These are phyloP conservation scores for Globisporangium radiosum DNA, from an alignment of 352 stramenopile species.

Conservation along the genomic window DNA sequence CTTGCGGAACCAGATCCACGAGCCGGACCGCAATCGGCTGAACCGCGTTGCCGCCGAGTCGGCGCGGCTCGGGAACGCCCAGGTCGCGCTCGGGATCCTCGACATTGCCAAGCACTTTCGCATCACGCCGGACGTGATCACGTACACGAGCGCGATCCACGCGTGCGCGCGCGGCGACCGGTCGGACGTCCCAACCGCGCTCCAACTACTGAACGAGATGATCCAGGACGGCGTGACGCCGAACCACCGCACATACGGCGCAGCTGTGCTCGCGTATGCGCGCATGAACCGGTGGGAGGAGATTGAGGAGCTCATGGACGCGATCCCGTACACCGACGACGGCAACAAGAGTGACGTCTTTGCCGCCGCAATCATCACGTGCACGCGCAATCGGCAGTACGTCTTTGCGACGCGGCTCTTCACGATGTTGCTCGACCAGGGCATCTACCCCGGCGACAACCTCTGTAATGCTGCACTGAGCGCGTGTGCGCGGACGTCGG, in stretches of 20 bases:
- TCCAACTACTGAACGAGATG: constrained; percentile 80
- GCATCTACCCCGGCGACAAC: constrained; percentile 62
- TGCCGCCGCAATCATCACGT: constrained; percentile 69
- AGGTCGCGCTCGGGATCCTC: constrained; percentile 60
- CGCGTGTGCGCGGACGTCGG: constrained; percentile 54
- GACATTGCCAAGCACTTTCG: constrained; percentile 65
- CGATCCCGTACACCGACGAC: constrained; percentile 50
- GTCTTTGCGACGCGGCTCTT: constrained; percentile 53
- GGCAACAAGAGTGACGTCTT: constrained; percentile 61
- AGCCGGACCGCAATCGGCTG: constrained; percentile 36
- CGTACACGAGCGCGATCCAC: constrained; percentile 78
- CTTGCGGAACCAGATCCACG: constrained; percentile 53
- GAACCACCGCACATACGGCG: constrained; percentile 74
- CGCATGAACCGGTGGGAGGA: constrained; percentile 63
- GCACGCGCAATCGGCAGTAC: constrained; percentile 65
- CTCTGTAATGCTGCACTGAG: constrained; percentile 65
- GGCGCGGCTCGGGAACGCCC: constrained; percentile 54
- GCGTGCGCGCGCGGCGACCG: constrained; percentile 55
- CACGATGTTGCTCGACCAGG: constrained; percentile 54
- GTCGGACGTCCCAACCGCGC: constrained; percentile 38
- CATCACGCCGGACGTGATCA: constrained; percentile 59
- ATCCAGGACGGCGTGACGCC: constrained; percentile 40
- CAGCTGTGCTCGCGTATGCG: constrained; percentile 58
- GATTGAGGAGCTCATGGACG: constrained; percentile 52
- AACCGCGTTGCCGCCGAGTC: constrained; percentile 68